Percentiles rank a stretch among this genome's conserved stretches.
These are phyloP conservation scores for Cudoniella acicularis DNA, from an alignment of 495 filamentous ascomycete genomes.

Conservation along the genomic window DNA sequence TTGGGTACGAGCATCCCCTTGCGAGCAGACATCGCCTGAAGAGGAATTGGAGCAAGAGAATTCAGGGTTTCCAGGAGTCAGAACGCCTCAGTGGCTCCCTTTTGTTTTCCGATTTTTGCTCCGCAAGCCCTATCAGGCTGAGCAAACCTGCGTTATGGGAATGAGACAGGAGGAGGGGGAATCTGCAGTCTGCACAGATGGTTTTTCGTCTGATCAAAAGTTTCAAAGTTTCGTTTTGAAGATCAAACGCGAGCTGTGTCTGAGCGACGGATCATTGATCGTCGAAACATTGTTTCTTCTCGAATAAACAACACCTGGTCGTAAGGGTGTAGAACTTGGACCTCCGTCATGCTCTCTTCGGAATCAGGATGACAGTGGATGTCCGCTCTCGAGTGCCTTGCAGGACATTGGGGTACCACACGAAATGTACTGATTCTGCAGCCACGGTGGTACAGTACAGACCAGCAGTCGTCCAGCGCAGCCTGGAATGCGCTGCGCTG, in stretches of 20 bases:
- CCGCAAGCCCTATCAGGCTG: neutral
- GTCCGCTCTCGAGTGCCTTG: neutral
- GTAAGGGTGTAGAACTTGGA: no score
- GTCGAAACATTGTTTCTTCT: neutral
- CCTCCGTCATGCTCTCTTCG: neutral
- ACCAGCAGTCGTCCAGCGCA: no score
- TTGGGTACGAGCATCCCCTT: no score
- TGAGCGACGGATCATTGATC: neutral
- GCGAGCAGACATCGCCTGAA: no score
- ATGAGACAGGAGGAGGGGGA: conserved; percentile 5
- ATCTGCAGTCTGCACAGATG: conserved; percentile 1
- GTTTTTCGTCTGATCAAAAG: neutral
- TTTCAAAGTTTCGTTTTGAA: neutral
- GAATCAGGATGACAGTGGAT: neutral
- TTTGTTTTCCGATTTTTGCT: no score
- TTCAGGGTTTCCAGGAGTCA: neutral
- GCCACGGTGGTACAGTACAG: no score
- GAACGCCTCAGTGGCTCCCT: no score
- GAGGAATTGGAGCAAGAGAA: neutral
- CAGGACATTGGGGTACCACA: no score
- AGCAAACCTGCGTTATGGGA: neutral
- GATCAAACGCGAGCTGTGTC: neutral
- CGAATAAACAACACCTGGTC: neutral
- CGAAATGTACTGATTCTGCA: no score
- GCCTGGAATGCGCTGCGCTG: no score